Base-by-base conservation (phyloP, 495 filamentous ascomycete species). In the Penicillium pulvis region DNA sequence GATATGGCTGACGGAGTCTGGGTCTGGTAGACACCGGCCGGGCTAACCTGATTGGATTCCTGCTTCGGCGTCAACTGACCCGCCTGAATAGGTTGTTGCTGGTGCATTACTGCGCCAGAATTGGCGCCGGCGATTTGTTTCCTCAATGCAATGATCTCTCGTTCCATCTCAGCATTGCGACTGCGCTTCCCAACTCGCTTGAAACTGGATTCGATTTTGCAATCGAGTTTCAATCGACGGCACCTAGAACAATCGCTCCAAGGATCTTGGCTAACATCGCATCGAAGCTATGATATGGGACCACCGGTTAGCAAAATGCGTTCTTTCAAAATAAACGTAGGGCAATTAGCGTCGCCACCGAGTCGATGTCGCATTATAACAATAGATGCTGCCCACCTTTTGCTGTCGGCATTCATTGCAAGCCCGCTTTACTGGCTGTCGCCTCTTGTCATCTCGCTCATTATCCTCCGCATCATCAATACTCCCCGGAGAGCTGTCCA, bases 381-480 rank as follows among this genome's bases (percentile, higher is more conserved):
- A 30, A 28, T 17, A 48, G 1, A 14, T 16, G n/a, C 14, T 14
- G 6, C 53, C 79, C 60, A 93, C 91, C 83, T 97, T 97, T 74
- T 97, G 92, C 73, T 97, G 93, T 41, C 92, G 85, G 72, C 93
- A 97, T 70, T 97, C 91, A 75, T 97, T 96, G 71, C 92, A 96
- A 16, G 92, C 92, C 57, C 91, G 84, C 74, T 95, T 96, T 46
- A 92, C 87, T 12, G 89, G 89, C 55, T 87, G 85, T 58, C 86
- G 79, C 69, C 84, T 84, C 74, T 82, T 83, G 64, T 89, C 83
- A 58, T 81, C 81, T 20, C 81, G 80, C 23, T 85, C 79, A 35
- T 64, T 77, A 51, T 87, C 86, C 43, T 85, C 85, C 52, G 83
- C 82, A 59, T 86, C 86, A 53, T 90, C 88, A 30, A 80, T 74